These are phyloP conservation scores for Aspergillus japonicus DNA, from an alignment of 2,329 filamentous ascomycete genomes.

Conservation along the genomic window DNA sequence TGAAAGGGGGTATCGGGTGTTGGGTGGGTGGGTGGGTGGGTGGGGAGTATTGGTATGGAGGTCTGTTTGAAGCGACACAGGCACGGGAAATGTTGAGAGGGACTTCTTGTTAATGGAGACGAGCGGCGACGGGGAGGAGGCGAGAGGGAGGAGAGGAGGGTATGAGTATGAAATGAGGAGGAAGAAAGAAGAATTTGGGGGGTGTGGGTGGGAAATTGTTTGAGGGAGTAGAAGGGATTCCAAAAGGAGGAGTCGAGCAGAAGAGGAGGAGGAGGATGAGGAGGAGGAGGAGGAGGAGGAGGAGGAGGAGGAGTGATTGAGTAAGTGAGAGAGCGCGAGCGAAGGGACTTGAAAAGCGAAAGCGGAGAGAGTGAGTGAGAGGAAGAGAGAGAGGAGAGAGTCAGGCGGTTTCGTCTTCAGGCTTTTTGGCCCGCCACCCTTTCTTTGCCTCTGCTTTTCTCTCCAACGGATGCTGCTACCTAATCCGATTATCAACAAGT, in stretches of 20 bases:
- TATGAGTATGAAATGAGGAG: neutral
- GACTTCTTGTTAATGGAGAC: neutral
- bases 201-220: neutral
- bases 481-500: neutral
- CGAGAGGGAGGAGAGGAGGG: neutral
- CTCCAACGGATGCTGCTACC: neutral
- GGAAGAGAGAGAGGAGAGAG: neutral
- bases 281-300: neutral
- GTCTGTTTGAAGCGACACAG: neutral
- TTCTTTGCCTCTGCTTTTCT: neutral
- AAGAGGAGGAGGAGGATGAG: neutral
- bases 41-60: neutral
- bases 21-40: neutral
- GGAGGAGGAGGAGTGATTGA: neutral
- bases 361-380: neutral
- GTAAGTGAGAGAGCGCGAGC: neutral
- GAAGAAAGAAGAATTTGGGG: constrained; percentile 1
- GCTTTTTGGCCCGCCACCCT: constrained; percentile 9
- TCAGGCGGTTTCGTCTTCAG: constrained; percentile 8
- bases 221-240: neutral
- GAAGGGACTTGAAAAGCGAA: constrained; percentile 4
- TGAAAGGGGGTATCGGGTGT: neutral
- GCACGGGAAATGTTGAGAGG: neutral
- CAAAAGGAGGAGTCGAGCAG: neutral
- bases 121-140: neutral